These are phyloP conservation scores for Hippophae gyantsensis DNA, from an alignment of 306 rosid species.

Conservation along the genomic window DNA sequence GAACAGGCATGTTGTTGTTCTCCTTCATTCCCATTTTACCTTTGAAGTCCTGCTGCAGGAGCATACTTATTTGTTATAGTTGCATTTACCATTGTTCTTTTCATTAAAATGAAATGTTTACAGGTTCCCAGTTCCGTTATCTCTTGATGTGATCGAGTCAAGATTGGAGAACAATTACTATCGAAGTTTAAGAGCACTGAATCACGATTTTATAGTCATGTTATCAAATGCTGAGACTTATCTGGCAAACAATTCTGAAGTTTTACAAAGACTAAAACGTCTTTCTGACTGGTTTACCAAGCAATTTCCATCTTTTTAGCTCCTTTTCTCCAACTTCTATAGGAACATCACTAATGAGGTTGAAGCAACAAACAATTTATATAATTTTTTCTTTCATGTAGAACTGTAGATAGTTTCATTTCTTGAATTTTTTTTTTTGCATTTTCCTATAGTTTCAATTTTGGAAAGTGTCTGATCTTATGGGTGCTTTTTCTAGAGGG, in stretches of 20 bases:
- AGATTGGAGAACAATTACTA: constrained; percentile 82
- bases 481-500: constrained; percentile 18
- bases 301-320: constrained; percentile 48
- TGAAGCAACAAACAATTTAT: no score
- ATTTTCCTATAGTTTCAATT: constrained; percentile 12
- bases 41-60: neutral
- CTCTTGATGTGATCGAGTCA: constrained; percentile 57
- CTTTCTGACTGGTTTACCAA: constrained; percentile 76
- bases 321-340: neutral
- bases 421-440: constrained; percentile 11
- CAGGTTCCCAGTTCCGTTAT: constrained; percentile 86
- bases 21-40: neutral
- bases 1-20: constrained; percentile 49
- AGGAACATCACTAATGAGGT: no score
- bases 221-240: constrained; percentile 50
- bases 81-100: no score
- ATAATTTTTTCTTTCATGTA: no score
- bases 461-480: constrained; percentile 16
- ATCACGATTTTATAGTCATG: constrained; percentile 61
- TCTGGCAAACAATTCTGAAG: constrained; percentile 45
- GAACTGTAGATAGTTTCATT: constrained; percentile 5
- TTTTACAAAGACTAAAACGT: constrained; percentile 44
- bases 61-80: no score
- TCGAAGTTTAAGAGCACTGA: constrained; percentile 77
- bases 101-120: constrained; percentile 11